Evolutionary conservation across 2,329 filamentous ascomycete species (phyloP), one percentile per base, ranked within the genome.

Genomic region (Albophoma yamanashiensis): DNA sequence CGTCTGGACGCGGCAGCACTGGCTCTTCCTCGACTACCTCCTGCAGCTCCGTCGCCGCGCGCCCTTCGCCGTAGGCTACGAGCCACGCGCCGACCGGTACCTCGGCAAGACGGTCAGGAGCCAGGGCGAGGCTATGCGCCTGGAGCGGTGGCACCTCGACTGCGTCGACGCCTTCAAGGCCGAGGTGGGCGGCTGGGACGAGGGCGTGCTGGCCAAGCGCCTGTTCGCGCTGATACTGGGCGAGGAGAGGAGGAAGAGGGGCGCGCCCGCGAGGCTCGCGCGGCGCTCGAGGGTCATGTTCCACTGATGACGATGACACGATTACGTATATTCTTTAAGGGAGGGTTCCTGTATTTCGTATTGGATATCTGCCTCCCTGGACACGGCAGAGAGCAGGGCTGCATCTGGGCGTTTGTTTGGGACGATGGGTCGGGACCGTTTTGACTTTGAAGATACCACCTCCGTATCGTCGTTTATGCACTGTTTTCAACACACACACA

Each of bases 71-170:
- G 59, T 64, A 2, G 57, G 61, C 25, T 71, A 69, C 60, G 61
- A 69, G 56, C 69, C 66, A 12, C 64, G 65, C 20, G 69, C 72
- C 1, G 67, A 70, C 50, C 67, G 69, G 50, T 74, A 80, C 39
- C 71, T 83, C 2, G 80, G 81, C 60, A 81, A 78, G 66, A 74
- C 73, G 34, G 77, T 84, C 60, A 67, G 69, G 31, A 76, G 78
- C 36, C 76, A 79, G 42, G 79, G 76, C 55, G 73, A 77, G 67
- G 69, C 70, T 5, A 73, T 85, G 71, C 62, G 72, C 27, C 71
- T 86, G 22, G 76, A 83, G 69, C 67, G 73, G 60, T 85, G 82
- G 82, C 83, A 86, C 61, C 69, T 85, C 22, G 82, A 85, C 61
- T 76, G 84, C 59, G 76, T 85, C 31, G 79, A 83, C 61, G 82